Percentiles rank a stretch among this genome's conserved stretches.
These are phyloP conservation scores for Calvatia gigantea DNA, from an alignment of 768 basidiomycete genomes.

Conservation along the genomic window DNA sequence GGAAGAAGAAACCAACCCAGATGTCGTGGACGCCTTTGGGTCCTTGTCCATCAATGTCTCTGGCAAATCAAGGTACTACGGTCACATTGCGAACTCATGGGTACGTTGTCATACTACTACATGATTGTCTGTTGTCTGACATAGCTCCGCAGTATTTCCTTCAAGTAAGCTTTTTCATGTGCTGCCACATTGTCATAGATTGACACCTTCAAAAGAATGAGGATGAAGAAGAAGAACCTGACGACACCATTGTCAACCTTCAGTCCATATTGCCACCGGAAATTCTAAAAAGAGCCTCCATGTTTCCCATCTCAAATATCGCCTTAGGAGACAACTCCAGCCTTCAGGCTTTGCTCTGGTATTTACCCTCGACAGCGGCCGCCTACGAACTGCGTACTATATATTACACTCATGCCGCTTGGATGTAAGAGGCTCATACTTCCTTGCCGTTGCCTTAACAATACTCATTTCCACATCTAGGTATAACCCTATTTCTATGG, in stretches of 20 bases:
- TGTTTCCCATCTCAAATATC: constrained; percentile 56
- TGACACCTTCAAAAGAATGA: constrained; percentile 59
- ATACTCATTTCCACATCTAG: constrained; percentile 26
- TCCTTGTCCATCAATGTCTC: constrained; percentile 71
- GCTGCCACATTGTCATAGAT: constrained; percentile 9
- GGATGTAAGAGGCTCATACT: constrained; percentile 50
- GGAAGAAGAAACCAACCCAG: constrained; percentile 62
- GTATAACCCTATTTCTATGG: constrained; percentile 64
- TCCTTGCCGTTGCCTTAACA: not conserved
- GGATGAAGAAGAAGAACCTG: constrained; percentile 41
- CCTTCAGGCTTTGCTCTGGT: constrained; percentile 60
- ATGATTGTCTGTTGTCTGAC: constrained; percentile 15
- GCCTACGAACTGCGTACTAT: constrained; percentile 59
- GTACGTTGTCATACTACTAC: constrained; percentile 33
- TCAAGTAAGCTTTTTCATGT: constrained; percentile 45
- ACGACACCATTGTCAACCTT: constrained; percentile 44
- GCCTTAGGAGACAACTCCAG: constrained; percentile 42
- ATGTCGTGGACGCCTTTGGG: constrained; percentile 78
- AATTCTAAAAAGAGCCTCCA: constrained; percentile 59
- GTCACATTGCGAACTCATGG: constrained; percentile 75
- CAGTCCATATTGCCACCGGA: constrained; percentile 57
- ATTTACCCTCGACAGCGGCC: constrained; percentile 58
- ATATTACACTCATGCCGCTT: constrained; percentile 63
- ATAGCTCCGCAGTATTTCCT: constrained; percentile 56
- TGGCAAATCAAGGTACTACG: constrained; percentile 73